Evolutionary conservation across 2,329 filamentous ascomycete species (phyloP), one percentile per base, ranked within the genome.

Genomic region (Leptographium lundbergii): DNA sequence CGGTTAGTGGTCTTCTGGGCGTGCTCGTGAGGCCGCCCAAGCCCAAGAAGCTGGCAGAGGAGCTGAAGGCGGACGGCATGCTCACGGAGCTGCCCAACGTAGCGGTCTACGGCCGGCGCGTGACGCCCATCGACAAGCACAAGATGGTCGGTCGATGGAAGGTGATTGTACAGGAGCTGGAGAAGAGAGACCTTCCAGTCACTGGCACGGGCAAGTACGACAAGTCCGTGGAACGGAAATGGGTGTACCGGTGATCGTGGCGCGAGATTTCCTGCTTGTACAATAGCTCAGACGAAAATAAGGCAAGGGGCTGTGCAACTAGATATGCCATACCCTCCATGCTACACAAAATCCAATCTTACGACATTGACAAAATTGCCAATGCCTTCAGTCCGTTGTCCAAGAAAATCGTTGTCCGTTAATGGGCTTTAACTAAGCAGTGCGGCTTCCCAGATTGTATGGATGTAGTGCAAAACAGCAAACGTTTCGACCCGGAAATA

Each of bases 81-180:
- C 73, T 89, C 36, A 66, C 73, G 22, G 65, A 70, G 1, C 73
- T 88, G 57, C 75, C 81, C 62, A 96, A 96, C 68, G 85, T 96
- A 51, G 79, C 78, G 65, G 74, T 96, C 25, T 80, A 81, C 65
- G 69, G 72, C 29, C 79, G 79, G 64, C 84, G 85, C 66, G 75
- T 89, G 61, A 91, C 84, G 9, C 80, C 83, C 11, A 82, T 88
- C 39, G 81, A 92, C 69, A 84, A 82, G 69, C 88, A 92, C 72
- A 82, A 80, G 65, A 77, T 66, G 66, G 67, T 69, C 32, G 71
- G 71, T 36, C 67, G 70, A 57, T 73, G 71, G 71, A 73, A 73
- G 70, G 63, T 72, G 39, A 71, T 73, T 36, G 66, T 67, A 57
- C 45, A 66, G 58, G 70, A 69, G 66, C 65, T 69, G 25, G 62